phyloP scores from a whole-genome alignment of 768 basidiomycete genomes.

The Dacryopinax spathularia region DNA sequence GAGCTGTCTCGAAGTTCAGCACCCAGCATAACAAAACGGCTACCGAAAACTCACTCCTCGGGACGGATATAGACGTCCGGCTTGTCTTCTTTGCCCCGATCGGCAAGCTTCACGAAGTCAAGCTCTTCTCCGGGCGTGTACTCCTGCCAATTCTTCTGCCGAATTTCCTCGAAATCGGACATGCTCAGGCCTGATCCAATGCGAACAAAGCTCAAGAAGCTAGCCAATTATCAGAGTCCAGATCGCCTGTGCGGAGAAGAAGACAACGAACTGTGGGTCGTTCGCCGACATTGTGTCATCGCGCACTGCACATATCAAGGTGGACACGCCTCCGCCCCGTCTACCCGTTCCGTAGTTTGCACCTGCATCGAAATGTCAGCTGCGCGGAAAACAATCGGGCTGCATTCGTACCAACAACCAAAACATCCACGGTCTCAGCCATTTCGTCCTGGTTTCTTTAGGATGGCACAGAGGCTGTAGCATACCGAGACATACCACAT shows the following conservation, averaged over 20 bases:
- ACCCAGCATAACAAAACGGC: neutral
- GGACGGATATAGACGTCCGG: slow-evolving; percentile 87
- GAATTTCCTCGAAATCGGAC: slow-evolving; percentile 74
- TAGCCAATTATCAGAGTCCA: slow-evolving; percentile 19
- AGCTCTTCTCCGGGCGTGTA: slow-evolving; percentile 46
- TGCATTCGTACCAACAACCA: slow-evolving; percentile 60
- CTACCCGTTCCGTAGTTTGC: slow-evolving; percentile 81
- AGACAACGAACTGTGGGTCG: slow-evolving; percentile 41
- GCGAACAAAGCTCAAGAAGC: slow-evolving; percentile 76
- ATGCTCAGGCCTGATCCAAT: slow-evolving; percentile 82
- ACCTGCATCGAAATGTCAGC: slow-evolving; percentile 29
- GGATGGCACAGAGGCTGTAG: neutral
- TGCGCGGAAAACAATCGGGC: no score
- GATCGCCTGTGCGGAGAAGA: rapidly evolving
- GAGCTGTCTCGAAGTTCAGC: slow-evolving; percentile 38
- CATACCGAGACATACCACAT: slow-evolving; percentile 42
- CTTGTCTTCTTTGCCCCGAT: slow-evolving; percentile 55
- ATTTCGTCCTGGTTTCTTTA: slow-evolving; percentile 52
- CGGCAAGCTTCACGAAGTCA: slow-evolving; percentile 54
- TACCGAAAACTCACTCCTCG: slow-evolving; percentile 44
- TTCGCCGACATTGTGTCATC: slow-evolving; percentile 45
- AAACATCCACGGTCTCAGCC: slow-evolving; percentile 82
- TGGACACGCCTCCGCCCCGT: slow-evolving; percentile 78
- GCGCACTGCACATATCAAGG: slow-evolving; percentile 77
- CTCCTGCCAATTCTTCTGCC: slow-evolving; percentile 64